Percentiles rank a stretch among this genome's conserved stretches.
Evolutionary conservation across 192 early-diverging fungal genomes (phyloP).

Genomic region (Gryganskiella cystojenkinii): DNA sequence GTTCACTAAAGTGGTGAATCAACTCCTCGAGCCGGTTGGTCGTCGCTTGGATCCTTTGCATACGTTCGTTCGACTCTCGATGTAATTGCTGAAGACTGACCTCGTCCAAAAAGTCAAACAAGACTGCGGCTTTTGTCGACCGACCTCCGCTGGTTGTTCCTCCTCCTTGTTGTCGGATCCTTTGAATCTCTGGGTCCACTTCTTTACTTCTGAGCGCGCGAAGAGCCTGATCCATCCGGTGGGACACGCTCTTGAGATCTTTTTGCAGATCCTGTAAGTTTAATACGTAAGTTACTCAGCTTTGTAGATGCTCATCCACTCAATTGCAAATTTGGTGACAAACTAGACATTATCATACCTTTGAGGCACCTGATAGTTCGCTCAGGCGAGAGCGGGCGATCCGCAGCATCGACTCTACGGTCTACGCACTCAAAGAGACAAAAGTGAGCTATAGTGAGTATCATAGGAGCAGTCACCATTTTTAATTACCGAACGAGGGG

Average conservation of each 20-base stretch:
- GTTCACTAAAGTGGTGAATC: constrained; percentile 9
- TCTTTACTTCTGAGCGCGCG: constrained; percentile 22
- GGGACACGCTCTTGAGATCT: constrained; percentile 32
- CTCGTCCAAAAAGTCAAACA: constrained; percentile 49
- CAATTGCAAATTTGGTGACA: too few species aligned
- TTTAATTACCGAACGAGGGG: too few species aligned
- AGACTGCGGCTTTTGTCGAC: background rate
- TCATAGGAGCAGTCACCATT: too few species aligned
- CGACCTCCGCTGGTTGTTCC: background rate
- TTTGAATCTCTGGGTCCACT: constrained; percentile 46
- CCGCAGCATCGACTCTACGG: constrained; percentile 28
- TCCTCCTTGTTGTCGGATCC: background rate
- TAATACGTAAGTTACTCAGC: too few species aligned
- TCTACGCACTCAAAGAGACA: constrained; percentile 17
- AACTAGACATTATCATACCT: constrained; percentile 10
- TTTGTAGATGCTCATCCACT: too few species aligned
- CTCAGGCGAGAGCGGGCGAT: constrained; percentile 24
- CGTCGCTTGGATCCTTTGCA: constrained; percentile 18
- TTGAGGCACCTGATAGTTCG: constrained; percentile 23
- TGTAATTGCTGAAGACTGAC: constrained; percentile 29
- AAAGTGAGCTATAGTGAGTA: background rate
- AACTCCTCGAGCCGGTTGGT: constrained; percentile 24
- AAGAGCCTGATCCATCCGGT: constrained; percentile 37
- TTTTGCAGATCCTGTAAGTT: constrained; percentile 23
- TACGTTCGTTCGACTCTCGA: constrained; percentile 19